A percentile compares a stretch with the other conserved stretches of the same genome.
phyloP scores from a whole-genome alignment of 352 stramenopile species.

The Thalassiosira mediterranea region DNA sequence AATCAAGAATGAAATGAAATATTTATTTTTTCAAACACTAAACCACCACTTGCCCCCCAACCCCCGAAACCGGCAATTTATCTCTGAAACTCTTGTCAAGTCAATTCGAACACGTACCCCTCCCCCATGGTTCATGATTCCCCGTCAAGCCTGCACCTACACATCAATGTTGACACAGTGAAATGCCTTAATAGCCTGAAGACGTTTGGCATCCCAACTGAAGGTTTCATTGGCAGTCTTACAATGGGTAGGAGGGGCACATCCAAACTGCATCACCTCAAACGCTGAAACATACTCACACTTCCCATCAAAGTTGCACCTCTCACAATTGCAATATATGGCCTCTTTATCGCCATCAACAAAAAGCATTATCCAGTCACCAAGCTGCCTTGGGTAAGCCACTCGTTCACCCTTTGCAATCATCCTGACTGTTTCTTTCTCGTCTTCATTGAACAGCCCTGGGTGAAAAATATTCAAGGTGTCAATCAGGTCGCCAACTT shows the following conservation, averaged over 20 bases:
- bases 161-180: too few species aligned
- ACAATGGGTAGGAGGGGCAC: background rate
- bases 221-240: background rate
- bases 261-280: slow-evolving; percentile 1
- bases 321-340: slow-evolving; percentile 7
- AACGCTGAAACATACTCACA: background rate
- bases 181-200: too few species aligned
- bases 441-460: background rate
- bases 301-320: background rate
- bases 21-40: too few species aligned
- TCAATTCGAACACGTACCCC: too few species aligned
- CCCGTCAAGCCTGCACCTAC: too few species aligned
- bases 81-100: too few species aligned
- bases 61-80: too few species aligned
- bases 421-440: slow-evolving; percentile 6
- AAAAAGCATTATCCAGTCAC: background rate
- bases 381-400: slow-evolving; percentile 2
- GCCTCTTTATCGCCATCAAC: background rate
- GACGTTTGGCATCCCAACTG: background rate
- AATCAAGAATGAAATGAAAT: too few species aligned
- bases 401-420: slow-evolving; percentile 2
- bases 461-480: slow-evolving; percentile 1
- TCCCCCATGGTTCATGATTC: too few species aligned
- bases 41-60: too few species aligned
- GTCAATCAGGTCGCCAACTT: slow-evolving; percentile 7